phyloP scores from a whole-genome alignment of 2,329 filamentous ascomycete genomes.

The Colletotrichum sp. region DNA sequence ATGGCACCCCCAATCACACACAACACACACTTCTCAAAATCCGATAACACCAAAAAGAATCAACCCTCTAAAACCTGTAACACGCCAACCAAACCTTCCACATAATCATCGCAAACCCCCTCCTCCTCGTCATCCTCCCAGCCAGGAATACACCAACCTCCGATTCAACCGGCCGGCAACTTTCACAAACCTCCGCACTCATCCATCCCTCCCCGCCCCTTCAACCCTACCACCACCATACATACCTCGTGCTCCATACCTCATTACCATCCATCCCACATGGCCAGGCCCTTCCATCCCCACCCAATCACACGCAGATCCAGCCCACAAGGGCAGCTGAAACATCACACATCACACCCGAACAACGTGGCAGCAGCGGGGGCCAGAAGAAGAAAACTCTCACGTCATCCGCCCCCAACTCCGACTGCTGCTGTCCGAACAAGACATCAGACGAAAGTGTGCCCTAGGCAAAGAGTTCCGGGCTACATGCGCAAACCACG shows the following conservation, averaged over 20 bases:
- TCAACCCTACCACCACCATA: not conserved
- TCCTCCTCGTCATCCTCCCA: not conserved
- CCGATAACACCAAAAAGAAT: not conserved
- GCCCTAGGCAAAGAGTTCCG: not conserved
- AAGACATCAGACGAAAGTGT: not conserved
- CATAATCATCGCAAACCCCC: not conserved
- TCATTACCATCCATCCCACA: not conserved
- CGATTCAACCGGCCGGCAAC: not conserved
- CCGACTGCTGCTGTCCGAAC: not conserved
- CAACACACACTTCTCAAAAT: not conserved
- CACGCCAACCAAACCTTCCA: not conserved
- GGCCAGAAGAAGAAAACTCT: not conserved
- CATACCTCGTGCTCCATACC: not conserved
- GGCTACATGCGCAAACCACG: not conserved
- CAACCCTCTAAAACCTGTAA: not conserved
- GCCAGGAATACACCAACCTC: not conserved
- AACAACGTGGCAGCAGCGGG: not conserved
- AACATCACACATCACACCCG: not conserved
- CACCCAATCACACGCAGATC: not conserved
- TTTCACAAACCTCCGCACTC: not conserved
- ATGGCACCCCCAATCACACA: not conserved
- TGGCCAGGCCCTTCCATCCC: not conserved
- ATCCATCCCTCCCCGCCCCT: not conserved
- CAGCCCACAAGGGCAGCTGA: not conserved
- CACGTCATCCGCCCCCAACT: not conserved